These are phyloP conservation scores for Aphanocladium album DNA, from an alignment of 2,329 filamentous ascomycete species.

Conservation along the genomic window DNA sequence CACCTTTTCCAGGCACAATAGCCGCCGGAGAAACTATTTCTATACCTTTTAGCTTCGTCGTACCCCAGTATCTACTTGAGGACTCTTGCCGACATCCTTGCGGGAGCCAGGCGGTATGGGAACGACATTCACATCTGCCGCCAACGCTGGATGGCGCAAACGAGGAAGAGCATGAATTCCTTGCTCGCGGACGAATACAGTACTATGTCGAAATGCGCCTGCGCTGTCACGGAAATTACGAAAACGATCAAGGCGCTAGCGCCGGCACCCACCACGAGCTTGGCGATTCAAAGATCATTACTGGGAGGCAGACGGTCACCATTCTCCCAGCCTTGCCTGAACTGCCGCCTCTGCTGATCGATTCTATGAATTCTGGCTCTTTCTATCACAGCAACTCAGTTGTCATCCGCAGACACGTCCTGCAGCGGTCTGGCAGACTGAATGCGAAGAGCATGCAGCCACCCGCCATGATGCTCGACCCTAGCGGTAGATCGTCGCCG, in stretches of 20 bases:
- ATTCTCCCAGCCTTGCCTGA: constrained; percentile 3
- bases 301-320: not conserved
- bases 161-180: not conserved
- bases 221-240: not conserved
- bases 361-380: not conserved
- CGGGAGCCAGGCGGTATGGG: constrained; percentile 3
- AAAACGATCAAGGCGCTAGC: not conserved
- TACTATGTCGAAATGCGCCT: constrained; percentile 8
- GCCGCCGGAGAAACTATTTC: not conserved
- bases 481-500: not conserved
- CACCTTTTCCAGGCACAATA: not conserved
- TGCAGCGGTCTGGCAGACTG: not conserved
- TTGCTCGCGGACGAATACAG: constrained; percentile 3
- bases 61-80: constrained; percentile 6
- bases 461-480: constrained; percentile 8
- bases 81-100: not conserved
- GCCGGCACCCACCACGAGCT: not conserved
- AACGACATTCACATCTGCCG: constrained; percentile 1
- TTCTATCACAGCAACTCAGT: not conserved
- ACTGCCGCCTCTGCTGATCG: not conserved
- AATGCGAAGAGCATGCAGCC: not conserved
- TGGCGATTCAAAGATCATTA: not conserved
- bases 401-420: not conserved
- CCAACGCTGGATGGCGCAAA: not conserved
- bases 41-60: constrained; percentile 1